These are phyloP conservation scores for Pythium coloratum DNA, from an alignment of 352 stramenopile genomes.

Conservation along the genomic window DNA sequence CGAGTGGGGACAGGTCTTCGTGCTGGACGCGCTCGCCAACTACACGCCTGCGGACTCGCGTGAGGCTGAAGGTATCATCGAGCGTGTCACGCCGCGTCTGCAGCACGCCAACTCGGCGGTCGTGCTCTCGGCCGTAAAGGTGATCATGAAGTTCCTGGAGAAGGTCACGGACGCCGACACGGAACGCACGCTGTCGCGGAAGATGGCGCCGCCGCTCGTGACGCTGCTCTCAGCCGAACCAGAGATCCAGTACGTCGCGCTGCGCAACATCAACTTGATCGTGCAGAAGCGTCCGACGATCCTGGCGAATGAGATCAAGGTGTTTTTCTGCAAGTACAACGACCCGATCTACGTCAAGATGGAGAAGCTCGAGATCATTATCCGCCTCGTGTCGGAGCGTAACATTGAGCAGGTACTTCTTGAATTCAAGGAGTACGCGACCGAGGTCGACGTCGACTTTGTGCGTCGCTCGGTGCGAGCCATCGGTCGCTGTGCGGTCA, in stretches of 20 bases:
- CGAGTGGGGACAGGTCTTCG: constrained; percentile 99
- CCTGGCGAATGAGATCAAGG: constrained; percentile 94
- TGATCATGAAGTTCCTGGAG: constrained; percentile 96
- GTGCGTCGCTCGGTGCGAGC: constrained; percentile 96
- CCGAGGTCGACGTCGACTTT: constrained; percentile 99
- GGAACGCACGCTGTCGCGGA: constrained; percentile 88
- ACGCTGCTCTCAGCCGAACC: constrained; percentile 97
- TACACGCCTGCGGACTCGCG: constrained; percentile 95
- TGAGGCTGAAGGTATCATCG: constrained; percentile 98
- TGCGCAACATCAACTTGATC: constrained; percentile 99
- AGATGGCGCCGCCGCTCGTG: constrained; percentile 98
- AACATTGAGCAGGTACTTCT: constrained; percentile 99
- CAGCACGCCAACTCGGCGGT: constrained; percentile 99
- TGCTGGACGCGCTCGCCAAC: constrained; percentile 95
- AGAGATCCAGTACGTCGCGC: constrained; percentile 99
- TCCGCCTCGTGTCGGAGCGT: constrained; percentile 96
- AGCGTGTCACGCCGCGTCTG: constrained; percentile 96
- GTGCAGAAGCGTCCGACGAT: constrained; percentile 97
- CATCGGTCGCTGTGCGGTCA: constrained; percentile 98
- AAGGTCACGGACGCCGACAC: constrained; percentile 95
- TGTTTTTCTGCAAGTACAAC: constrained; percentile 99
- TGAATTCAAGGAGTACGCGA: constrained; percentile 99
- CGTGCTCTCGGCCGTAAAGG: constrained; percentile 98
- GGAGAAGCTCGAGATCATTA: constrained; percentile 99
- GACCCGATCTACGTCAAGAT: constrained; percentile 97